A percentile compares a stretch with the other conserved stretches of the same genome.
Conservation (phyloP, 1,139 yeast genomes). For the Kodamaea fungicola region DNA sequence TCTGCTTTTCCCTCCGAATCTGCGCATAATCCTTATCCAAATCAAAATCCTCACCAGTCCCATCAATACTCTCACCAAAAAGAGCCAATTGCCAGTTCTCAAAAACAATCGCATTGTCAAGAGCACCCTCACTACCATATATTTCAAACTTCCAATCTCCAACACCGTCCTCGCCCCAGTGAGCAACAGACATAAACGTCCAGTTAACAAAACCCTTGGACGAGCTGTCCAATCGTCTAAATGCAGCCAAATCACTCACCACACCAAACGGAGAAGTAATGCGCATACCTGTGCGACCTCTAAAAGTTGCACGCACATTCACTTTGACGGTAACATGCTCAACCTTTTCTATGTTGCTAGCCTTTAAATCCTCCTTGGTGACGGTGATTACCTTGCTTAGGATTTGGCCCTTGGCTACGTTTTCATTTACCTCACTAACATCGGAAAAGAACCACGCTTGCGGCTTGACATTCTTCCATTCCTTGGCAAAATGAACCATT, state of each 20-base stretch:
- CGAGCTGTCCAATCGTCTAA: slow-evolving; percentile 57
- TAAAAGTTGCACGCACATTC: slow-evolving; percentile 56
- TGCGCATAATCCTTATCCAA: slow-evolving; percentile 40
- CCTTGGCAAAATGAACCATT: slow-evolving; percentile 69
- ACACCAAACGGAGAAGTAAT: slow-evolving; percentile 76
- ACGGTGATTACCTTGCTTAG: slow-evolving; percentile 47
- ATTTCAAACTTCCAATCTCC: slow-evolving; percentile 86
- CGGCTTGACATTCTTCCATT: slow-evolving; percentile 85
- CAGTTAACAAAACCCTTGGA: slow-evolving; percentile 67
- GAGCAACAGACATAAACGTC: slow-evolving; percentile 98
- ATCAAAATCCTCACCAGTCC: slow-evolving; percentile 49
- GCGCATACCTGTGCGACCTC: slow-evolving; percentile 71
- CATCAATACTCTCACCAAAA: slow-evolving; percentile 77
- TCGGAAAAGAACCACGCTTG: slow-evolving; percentile 78
- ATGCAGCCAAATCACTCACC: slow-evolving; percentile 71
- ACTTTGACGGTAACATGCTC: slow-evolving; percentile 89
- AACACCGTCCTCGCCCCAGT: slow-evolving; percentile 85
- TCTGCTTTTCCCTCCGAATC: slow-evolving; percentile 29
- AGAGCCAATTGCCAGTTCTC: slow-evolving; percentile 72
- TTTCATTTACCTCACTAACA: slow-evolving; percentile 27
- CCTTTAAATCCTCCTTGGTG: slow-evolving; percentile 44
- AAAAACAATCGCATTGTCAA: slow-evolving; percentile 43
- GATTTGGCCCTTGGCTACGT: slow-evolving; percentile 21
- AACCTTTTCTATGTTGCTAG: slow-evolving; percentile 61
- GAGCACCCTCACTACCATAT: slow-evolving; percentile 19